phyloP scores from a whole-genome alignment of 192 early-diverging fungal genomes.

The Gamsiella multidivaricata region DNA sequence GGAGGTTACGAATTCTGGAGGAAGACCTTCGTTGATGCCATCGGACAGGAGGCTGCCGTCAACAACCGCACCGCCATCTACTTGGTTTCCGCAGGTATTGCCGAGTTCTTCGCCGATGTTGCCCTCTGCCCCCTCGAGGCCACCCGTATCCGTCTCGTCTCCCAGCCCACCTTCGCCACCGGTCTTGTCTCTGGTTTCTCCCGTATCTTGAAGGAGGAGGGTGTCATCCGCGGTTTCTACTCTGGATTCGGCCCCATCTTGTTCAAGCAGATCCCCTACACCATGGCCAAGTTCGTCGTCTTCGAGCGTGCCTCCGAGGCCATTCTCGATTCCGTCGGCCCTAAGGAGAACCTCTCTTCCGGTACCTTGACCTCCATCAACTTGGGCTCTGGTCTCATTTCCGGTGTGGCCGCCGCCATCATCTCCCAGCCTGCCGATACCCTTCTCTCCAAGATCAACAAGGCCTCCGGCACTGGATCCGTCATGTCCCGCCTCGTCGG shows the following conservation, averaged over 20 bases:
- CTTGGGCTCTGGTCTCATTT: constrained; percentile 72
- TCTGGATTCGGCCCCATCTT: constrained; percentile 86
- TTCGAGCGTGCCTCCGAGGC: constrained; percentile 66
- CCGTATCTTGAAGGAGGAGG: constrained; percentile 76
- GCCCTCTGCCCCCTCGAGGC: constrained; percentile 82
- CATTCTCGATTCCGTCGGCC: constrained; percentile 59
- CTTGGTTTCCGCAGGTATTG: constrained; percentile 74
- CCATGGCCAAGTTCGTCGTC: constrained; percentile 88
- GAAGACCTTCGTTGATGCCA: constrained; percentile 63
- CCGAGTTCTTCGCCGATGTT: constrained; percentile 86
- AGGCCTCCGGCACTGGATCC: constrained; percentile 71
- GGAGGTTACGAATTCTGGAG: constrained; percentile 82
- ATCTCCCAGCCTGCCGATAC: constrained; percentile 79
- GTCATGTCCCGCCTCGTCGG: constrained; percentile 64
- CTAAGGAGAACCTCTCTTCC: constrained; percentile 62
- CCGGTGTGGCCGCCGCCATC: constrained; percentile 74
- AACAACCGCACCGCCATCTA: constrained; percentile 79
- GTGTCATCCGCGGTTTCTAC: constrained; percentile 79
- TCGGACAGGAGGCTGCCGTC: constrained; percentile 69
- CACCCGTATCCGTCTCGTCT: constrained; percentile 83
- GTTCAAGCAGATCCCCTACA: constrained; percentile 86
- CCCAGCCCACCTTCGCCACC: constrained; percentile 75
- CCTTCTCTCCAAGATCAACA: constrained; percentile 79
- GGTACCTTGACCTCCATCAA: constrained; percentile 64
- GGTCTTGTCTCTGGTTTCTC: constrained; percentile 75